Evolutionary conservation across 305 asterid genomes (phyloP).

Genomic region (Caryopteris hybrid): DNA sequence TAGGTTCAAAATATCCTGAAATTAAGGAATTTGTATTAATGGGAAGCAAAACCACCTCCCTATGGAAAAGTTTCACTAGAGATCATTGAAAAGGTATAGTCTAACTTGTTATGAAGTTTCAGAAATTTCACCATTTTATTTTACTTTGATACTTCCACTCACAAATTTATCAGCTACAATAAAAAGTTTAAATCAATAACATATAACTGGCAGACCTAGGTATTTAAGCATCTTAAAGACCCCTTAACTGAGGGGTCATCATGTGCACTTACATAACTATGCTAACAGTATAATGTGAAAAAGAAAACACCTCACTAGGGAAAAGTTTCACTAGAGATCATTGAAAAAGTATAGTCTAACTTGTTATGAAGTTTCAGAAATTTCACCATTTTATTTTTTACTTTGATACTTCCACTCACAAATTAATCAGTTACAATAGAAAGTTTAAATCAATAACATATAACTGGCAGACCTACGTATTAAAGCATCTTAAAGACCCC

Average conservation of each 20-base stretch:
- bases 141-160: neutral
- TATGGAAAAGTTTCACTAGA: neutral
- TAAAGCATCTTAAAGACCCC: neutral
- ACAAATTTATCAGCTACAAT: neutral
- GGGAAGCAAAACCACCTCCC: neutral
- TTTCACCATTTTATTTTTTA: neutral
- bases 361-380: neutral
- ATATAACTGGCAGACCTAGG: neutral
- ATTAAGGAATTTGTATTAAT: neutral
- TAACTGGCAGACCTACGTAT: neutral
- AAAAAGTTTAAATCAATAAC: neutral
- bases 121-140: neutral
- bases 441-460: neutral
- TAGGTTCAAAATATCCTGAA: neutral
- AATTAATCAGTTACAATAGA: neutral
- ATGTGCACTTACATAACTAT: neutral
- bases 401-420: neutral
- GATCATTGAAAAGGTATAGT: neutral
- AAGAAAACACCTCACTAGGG: neutral
- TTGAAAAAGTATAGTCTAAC: neutral
- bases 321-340: neutral
- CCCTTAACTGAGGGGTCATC: neutral
- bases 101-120: too few species aligned
- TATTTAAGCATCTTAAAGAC: neutral
- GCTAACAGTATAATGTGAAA: neutral